Conservation (phyloP, 129 eudicot genomes). For the Chrysanthemum lavandulifolium region DNA sequence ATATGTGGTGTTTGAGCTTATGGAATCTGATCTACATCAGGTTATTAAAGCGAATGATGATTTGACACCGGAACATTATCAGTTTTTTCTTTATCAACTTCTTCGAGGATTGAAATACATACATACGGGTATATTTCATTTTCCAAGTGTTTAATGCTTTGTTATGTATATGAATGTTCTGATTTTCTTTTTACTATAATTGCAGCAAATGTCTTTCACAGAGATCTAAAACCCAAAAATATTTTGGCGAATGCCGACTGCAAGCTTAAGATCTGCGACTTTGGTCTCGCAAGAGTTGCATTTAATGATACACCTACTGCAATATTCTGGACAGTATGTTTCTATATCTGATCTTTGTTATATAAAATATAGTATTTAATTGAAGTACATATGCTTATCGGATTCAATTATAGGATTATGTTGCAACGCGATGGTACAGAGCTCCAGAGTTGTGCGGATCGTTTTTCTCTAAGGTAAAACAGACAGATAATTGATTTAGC, state of each 20-base stretch:
- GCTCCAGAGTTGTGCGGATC: constrained; percentile 99
- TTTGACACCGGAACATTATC: constrained; percentile 92
- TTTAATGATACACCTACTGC: constrained; percentile 98
- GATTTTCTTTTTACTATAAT: constrained; percentile 11
- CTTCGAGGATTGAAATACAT: constrained; percentile 91
- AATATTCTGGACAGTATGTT: constrained; percentile 92
- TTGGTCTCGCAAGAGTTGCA: constrained; percentile 98
- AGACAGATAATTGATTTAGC: background rate
- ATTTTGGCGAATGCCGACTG: constrained; percentile 95
- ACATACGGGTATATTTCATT: constrained; percentile 70
- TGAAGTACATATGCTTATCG: background rate
- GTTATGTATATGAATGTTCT: background rate
- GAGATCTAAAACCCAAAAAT: constrained; percentile 91
- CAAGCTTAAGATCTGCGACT: constrained; percentile 89
- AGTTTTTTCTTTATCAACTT: constrained; percentile 91
- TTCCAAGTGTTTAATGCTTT: constrained; percentile 11
- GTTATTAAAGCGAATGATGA: constrained; percentile 97
- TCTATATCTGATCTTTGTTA: background rate
- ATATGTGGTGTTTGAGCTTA: constrained; percentile 90
- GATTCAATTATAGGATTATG: constrained; percentile 64
- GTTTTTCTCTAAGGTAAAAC: constrained; percentile 86
- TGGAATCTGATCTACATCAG: constrained; percentile 97
- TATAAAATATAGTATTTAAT: background rate
- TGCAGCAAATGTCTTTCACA: constrained; percentile 93
- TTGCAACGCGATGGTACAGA: constrained; percentile 97